These are phyloP conservation scores for Rhazya stricta DNA, from an alignment of 257 asterid species.

Conservation along the genomic window DNA sequence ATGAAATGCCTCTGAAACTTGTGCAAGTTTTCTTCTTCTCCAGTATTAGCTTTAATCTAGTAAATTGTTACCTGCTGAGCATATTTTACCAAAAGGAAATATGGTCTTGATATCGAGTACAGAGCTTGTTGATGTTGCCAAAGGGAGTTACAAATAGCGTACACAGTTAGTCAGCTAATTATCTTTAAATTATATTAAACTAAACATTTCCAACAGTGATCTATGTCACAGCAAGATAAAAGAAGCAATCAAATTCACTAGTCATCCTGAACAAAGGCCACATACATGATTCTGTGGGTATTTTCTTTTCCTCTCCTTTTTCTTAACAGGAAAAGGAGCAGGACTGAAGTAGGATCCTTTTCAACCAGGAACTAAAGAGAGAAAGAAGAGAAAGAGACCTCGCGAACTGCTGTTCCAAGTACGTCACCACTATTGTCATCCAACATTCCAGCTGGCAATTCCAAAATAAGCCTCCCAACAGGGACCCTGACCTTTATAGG, in stretches of 20 bases:
- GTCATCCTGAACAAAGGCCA: neutral
- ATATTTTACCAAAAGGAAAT: neutral
- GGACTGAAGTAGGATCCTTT: neutral
- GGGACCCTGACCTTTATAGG: slow-evolving; percentile 79
- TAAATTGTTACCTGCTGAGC: neutral
- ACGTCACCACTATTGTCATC: slow-evolving; percentile 87
- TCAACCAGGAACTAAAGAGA: neutral
- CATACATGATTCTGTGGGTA: neutral
- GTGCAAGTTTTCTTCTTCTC: neutral
- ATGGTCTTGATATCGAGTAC: neutral
- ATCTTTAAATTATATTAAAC: neutral
- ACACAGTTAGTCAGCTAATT: neutral
- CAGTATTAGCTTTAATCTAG: neutral
- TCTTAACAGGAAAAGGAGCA: neutral
- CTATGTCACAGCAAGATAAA: neutral
- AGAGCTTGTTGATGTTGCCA: neutral
- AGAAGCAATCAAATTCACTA: neutral
- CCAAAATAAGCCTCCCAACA: slow-evolving; percentile 85
- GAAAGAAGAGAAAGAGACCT: slow-evolving; percentile 54
- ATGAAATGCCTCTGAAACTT: neutral
- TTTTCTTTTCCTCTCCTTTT: neutral
- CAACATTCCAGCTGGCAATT: slow-evolving; percentile 95
- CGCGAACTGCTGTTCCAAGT: slow-evolving; percentile 91
- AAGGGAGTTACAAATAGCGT: neutral
- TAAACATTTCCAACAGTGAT: neutral